These are phyloP conservation scores for Nissolia schottii DNA, from an alignment of 306 rosid species.

Conservation along the genomic window DNA sequence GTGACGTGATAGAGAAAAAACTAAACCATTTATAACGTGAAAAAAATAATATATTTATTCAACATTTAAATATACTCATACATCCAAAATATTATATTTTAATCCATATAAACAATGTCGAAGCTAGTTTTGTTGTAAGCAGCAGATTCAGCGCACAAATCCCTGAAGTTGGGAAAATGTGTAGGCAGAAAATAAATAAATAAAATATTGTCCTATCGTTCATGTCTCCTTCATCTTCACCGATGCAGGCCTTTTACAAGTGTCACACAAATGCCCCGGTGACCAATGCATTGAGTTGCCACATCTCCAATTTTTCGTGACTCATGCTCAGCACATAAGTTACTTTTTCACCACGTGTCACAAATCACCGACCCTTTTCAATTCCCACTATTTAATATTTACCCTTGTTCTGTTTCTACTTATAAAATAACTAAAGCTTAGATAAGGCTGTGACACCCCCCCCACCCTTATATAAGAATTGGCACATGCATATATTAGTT, in stretches of 20 bases:
- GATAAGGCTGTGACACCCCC: too few species aligned
- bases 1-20: too few species aligned
- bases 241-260: neutral
- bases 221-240: neutral
- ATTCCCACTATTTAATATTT: neutral
- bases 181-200: neutral
- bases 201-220: neutral
- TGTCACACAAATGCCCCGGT: neutral
- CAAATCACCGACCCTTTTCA: neutral
- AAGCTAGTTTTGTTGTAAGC: neutral
- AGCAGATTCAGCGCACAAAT: slow-evolving; percentile 1
- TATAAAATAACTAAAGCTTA: too few species aligned
- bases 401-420: neutral
- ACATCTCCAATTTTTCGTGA: slow-evolving; percentile 4
- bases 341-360: slow-evolving; percentile 24
- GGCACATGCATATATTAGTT: neutral
- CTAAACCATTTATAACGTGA: too few species aligned
- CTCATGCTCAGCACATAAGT: neutral
- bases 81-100: too few species aligned
- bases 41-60: too few species aligned
- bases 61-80: too few species aligned
- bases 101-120: too few species aligned
- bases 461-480: too few species aligned
- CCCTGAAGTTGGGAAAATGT: neutral
- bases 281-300: slow-evolving; percentile 8